phyloP scores from a whole-genome alignment of 2,329 filamentous ascomycete species.

The Aureobasidium sp. region DNA sequence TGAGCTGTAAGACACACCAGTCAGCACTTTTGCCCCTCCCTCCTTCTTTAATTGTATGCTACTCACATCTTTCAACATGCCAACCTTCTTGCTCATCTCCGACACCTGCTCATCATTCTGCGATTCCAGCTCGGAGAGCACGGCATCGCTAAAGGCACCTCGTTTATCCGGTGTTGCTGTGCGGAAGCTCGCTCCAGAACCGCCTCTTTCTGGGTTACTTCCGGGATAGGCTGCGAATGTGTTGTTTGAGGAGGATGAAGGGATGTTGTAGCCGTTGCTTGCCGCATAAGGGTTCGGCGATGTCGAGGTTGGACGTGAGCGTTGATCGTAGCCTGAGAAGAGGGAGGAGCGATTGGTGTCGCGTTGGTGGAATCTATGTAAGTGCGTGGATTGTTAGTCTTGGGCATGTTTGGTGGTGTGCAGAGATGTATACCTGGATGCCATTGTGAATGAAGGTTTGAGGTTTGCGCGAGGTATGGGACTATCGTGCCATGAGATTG shows the following conservation, averaged over 20 bases:
- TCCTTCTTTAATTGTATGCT: not conserved
- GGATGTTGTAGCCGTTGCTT: conserved; percentile 7
- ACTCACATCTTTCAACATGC: conserved; percentile 77
- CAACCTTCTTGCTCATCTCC: conserved; percentile 86
- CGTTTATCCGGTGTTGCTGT: conserved; percentile 47
- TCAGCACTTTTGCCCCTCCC: not conserved
- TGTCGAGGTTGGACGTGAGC: conserved; percentile 28
- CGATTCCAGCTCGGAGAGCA: conserved; percentile 87
- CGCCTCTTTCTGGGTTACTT: conserved; percentile 15
- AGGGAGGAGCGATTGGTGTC: conserved; percentile 34
- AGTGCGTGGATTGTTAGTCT: conserved; percentile 20
- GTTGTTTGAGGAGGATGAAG: conserved; percentile 17
- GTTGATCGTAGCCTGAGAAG: conserved; percentile 33
- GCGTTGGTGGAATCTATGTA: conserved; percentile 28
- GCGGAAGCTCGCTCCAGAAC: conserved; percentile 28
- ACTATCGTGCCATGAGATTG: conserved; percentile 3
- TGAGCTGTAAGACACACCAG: conserved; percentile 54
- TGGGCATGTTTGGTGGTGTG: not conserved
- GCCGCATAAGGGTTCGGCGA: conserved; percentile 22
- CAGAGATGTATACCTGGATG: conserved; percentile 15
- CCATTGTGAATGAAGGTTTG: conserved; percentile 12
- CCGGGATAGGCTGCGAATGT: conserved; percentile 28
- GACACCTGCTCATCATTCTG: conserved; percentile 89
- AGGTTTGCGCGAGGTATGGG: not conserved
- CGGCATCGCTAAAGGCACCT: conserved; percentile 87